Conservation (phyloP, 2,329 filamentous ascomycete species). For the Phaeosphaeriaceae sp. region DNA sequence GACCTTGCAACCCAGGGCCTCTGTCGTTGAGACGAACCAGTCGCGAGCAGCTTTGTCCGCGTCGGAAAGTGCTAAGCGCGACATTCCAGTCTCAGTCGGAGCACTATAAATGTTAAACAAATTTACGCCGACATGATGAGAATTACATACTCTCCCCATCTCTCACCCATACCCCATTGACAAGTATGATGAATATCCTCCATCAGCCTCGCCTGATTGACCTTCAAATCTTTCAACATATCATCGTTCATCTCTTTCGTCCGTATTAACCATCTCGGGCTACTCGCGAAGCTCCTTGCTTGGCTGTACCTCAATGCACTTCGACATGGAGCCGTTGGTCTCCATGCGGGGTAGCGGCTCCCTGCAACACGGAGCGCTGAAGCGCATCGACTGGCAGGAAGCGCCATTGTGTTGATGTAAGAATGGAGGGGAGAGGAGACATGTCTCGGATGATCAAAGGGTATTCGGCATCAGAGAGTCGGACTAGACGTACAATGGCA, state of each 20-base stretch:
- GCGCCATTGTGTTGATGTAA: conserved; percentile 20
- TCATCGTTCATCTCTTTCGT: conserved; percentile 59
- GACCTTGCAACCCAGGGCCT: conserved; percentile 69
- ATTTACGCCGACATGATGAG: neutral
- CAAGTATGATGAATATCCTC: conserved; percentile 70
- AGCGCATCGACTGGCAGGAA: conserved; percentile 13
- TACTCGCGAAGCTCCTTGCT: conserved; percentile 37
- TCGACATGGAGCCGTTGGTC: conserved; percentile 9
- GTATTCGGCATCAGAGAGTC: conserved; percentile 20
- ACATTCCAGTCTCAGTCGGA: conserved; percentile 76
- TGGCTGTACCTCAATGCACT: conserved; percentile 9
- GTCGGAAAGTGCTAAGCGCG: conserved; percentile 73
- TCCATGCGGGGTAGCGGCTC: conserved; percentile 28
- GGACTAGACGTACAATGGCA: conserved; percentile 18
- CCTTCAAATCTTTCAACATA: conserved; percentile 60
- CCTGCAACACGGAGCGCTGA: conserved; percentile 27
- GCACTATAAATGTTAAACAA: conserved; percentile 43
- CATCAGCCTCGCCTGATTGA: conserved; percentile 67
- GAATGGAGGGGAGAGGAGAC: conserved; percentile 7
- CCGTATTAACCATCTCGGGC: conserved; percentile 45
- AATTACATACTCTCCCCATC: conserved; percentile 67
- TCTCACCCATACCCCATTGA: conserved; percentile 70
- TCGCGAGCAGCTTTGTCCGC: conserved; percentile 74
- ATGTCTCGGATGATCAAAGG: conserved; percentile 13
- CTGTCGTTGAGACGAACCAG: conserved; percentile 74